phyloP scores from a whole-genome alignment of 768 basidiomycete genomes.

The Pleurotus tuber-regium region DNA sequence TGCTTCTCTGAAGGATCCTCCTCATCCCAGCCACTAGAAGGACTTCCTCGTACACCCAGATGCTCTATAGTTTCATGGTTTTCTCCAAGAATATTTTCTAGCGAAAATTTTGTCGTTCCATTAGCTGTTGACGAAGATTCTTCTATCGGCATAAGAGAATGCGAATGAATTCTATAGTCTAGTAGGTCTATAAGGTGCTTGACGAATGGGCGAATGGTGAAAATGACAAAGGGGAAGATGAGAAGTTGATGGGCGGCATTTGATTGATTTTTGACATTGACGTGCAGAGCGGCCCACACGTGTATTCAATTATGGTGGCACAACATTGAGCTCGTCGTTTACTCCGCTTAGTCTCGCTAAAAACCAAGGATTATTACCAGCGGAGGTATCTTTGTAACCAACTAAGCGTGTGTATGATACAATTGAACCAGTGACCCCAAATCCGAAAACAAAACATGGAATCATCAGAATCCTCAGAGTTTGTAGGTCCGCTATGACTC shows the following conservation, averaged over 20 bases:
- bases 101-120: slow-evolving; percentile 42
- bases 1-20: slow-evolving; percentile 45
- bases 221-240: not conserved
- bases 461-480: no score
- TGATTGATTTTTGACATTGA: not conserved
- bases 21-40: slow-evolving; percentile 65
- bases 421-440: no score
- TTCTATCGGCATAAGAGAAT: slow-evolving; percentile 2
- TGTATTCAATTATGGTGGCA: no score
- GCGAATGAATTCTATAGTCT: slow-evolving; percentile 7
- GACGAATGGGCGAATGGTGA: slow-evolving; percentile 5
- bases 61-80: slow-evolving; percentile 64
- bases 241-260: not conserved
- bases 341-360: no score
- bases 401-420: no score
- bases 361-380: no score
- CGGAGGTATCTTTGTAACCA: no score
- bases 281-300: slow-evolving; percentile 8
- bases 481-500: slow-evolving; percentile 15
- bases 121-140: not conserved
- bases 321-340: no score
- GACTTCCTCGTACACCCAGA: slow-evolving; percentile 36
- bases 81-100: slow-evolving; percentile 67
- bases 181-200: slow-evolving; percentile 7
- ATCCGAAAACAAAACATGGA: no score